phyloP scores from a whole-genome alignment of 2,329 filamentous ascomycete species.

The Leptographium galeiforme region DNA sequence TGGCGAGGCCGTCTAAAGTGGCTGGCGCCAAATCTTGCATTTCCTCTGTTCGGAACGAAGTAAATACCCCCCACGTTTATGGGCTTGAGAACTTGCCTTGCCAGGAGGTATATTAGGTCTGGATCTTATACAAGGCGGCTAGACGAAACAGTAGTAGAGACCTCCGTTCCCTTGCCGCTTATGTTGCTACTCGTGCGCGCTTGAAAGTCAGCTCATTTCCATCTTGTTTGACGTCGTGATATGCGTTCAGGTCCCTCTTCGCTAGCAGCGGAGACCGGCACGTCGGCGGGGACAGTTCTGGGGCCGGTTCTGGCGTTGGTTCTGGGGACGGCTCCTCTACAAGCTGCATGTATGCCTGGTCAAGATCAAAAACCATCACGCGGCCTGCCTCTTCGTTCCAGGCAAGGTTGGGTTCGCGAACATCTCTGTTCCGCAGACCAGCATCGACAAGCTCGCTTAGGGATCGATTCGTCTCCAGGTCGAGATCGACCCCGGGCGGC shows the following conservation, averaged over 20 bases:
- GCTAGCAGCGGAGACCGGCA: neutral
- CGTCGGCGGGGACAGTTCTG: too few relatives aligned
- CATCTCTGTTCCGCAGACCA: neutral
- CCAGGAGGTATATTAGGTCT: too few relatives aligned
- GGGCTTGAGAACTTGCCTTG: too few relatives aligned
- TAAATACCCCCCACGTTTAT: too few relatives aligned
- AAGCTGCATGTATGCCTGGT: neutral
- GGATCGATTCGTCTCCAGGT: neutral
- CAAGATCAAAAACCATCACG: slow-evolving; percentile 4
- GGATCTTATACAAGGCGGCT: too few relatives aligned
- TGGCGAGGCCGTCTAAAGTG: neutral
- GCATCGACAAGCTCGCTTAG: neutral
- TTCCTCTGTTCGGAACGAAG: neutral
- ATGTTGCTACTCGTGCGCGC: neutral
- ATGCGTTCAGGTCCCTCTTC: neutral
- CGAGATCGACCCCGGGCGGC: neutral
- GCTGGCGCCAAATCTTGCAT: neutral
- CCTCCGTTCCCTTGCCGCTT: neutral
- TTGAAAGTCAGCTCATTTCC: neutral
- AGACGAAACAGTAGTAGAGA: too few relatives aligned
- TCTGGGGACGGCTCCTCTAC: neutral
- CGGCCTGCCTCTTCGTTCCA: slow-evolving; percentile 2
- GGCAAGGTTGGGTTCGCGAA: neutral
- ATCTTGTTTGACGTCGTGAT: neutral
- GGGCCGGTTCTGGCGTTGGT: neutral